These are phyloP conservation scores for Hemisphaericaspora xylanilytica DNA, from an alignment of 1,139 yeast genomes.

Conservation along the genomic window DNA sequence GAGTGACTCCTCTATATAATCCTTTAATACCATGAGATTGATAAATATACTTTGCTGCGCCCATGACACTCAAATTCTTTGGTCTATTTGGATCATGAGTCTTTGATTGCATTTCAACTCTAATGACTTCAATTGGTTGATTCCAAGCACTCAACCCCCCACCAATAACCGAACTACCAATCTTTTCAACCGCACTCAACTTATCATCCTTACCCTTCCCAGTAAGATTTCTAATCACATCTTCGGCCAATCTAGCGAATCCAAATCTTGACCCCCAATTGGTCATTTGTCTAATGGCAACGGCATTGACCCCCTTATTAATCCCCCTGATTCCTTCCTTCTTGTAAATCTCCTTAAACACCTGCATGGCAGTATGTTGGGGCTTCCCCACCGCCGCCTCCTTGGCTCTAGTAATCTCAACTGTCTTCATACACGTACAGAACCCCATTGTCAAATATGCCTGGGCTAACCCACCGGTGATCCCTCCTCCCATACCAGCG, in stretches of 20 bases:
- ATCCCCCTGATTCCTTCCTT: constrained; percentile 92
- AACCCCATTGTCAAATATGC: constrained; percentile 96
- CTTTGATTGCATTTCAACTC: constrained; percentile 97
- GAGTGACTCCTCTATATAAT: constrained; percentile 93
- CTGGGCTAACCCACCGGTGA: constrained; percentile 92
- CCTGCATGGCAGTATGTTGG: constrained; percentile 78
- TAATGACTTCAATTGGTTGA: constrained; percentile 95
- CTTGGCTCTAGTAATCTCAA: constrained; percentile 89
- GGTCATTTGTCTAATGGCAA: constrained; percentile 96
- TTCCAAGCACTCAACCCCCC: constrained; percentile 99
- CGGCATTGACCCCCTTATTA: constrained; percentile 98
- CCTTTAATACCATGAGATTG: constrained; percentile 82
- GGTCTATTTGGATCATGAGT: constrained; percentile 94
- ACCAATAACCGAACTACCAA: constrained; percentile 85
- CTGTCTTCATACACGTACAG: constrained; percentile 98
- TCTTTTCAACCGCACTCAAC: constrained; percentile 74
- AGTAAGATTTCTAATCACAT: constrained; percentile 61
- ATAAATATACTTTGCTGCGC: constrained; percentile 82
- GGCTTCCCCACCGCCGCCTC: constrained; percentile 64
- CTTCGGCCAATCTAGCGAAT: constrained; percentile 87
- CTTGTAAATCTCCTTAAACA: constrained; percentile 76
- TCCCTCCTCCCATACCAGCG: constrained; percentile 94
- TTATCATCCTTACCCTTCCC: constrained; percentile 62
- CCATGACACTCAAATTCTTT: constrained; percentile 76
- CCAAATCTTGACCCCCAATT: constrained; percentile 99